These are phyloP conservation scores for Ophiocordyceps camponoti-leonardi DNA, from an alignment of 2,329 filamentous ascomycete species.

Conservation along the genomic window DNA sequence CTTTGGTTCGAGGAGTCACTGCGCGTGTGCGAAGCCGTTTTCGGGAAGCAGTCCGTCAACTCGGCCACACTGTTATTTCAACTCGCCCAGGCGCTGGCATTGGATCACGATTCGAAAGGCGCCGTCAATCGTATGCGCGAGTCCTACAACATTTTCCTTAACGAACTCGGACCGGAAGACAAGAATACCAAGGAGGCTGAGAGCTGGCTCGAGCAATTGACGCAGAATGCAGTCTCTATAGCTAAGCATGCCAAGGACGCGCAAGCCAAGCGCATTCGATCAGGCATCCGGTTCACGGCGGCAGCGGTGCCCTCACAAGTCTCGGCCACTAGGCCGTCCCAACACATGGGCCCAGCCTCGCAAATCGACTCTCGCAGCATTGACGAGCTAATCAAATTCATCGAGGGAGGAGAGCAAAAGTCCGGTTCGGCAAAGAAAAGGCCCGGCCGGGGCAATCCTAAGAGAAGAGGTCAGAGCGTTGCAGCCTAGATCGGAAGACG, in stretches of 20 bases:
- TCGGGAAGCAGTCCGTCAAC: conserved; percentile 79
- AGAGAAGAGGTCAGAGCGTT: conserved; percentile 24
- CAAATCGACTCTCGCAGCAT: conserved; percentile 65
- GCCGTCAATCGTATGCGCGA: conserved; percentile 91
- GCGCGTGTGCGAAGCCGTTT: conserved; percentile 73
- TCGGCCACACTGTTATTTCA: conserved; percentile 93
- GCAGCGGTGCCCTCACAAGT: conserved; percentile 10
- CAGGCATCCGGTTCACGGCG: conserved; percentile 48
- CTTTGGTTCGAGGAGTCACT: conserved; percentile 94
- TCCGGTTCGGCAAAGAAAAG: conserved; percentile 38
- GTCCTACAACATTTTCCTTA: conserved; percentile 88
- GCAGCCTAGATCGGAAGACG: background rate
- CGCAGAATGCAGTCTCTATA: conserved; percentile 84
- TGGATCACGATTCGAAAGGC: conserved; percentile 88
- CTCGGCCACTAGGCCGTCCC: conserved; percentile 13
- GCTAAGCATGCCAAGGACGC: conserved; percentile 86
- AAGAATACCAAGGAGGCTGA: conserved; percentile 98
- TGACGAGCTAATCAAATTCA: conserved; percentile 85
- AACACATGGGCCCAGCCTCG: conserved; percentile 11
- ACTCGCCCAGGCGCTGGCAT: conserved; percentile 80
- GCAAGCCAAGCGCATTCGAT: conserved; percentile 55
- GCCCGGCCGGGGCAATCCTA: conserved; percentile 34
- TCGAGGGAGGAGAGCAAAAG: conserved; percentile 55
- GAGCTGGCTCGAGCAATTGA: conserved; percentile 90
- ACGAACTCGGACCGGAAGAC: conserved; percentile 72